Base-by-base conservation (phyloP, 148 eudicot species). In the Rhododendron ferrugineum region DNA sequence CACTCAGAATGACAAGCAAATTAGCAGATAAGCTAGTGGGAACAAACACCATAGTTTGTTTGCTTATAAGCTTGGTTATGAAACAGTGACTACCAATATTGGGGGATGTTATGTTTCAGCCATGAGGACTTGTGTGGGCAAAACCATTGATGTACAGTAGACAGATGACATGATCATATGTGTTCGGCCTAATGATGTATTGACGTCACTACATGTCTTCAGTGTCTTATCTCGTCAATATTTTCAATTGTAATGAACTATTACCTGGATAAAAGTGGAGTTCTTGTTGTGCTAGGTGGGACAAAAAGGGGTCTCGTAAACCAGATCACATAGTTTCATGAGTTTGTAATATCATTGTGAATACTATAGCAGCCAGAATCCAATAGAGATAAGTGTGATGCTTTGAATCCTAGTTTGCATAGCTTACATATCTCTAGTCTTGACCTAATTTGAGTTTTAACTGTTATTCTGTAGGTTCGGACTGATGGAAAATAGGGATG, bases 401-500 rank as follows among this genome's bases (percentile, higher is more conserved):
- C 73, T 75, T 75, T 1, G 11, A 28, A 26, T 14, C 6, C 75
- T 37, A n/a, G 23, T 37, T 7, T 81, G 10, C 26, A 66, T 83
- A 40, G 32, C 62, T 49, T 49, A 11, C 40, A 42, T 83, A 4
- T 47, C 44, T 82, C 28, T 1, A 54, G 18, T 52, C 56, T 52
- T 15, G 6, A 18, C 16, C 47, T 44, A 58, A 81, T 58, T 37
- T 81, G 7, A n/a, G 28, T 64, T 86, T 84, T 85, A 58, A 6
- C 64, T 54, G 22, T 85, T 88, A 88, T 86, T 82, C 83, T 84
- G 87, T 87, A 80, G 50, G 85, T 78, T 82, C 83, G 52, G 84
- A 76, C 88, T 79, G 87, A 90, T 89, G 92, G 91, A 84, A 82
- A 85, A 87, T 66, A 78, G 76, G 89, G 88, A 89, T 70, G 90